Conservation (phyloP, 2,329 filamentous ascomycete species). For the Paecilomyces sp. region DNA sequence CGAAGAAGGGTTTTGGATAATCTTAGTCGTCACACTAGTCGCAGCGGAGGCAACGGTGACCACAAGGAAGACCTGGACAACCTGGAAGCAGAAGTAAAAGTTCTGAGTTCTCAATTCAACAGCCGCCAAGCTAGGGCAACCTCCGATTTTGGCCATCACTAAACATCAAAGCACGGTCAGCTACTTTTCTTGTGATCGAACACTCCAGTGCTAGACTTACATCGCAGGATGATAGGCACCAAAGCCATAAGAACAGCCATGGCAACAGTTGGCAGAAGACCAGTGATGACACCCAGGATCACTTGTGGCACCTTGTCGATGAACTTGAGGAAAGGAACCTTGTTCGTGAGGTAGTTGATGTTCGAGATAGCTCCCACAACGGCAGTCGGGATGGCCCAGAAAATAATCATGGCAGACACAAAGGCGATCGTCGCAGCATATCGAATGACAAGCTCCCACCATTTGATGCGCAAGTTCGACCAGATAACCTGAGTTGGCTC, state of each 20-base stretch:
- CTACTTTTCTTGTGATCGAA: neutral
- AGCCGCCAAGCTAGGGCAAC: slow-evolving; percentile 69
- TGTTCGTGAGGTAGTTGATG: slow-evolving; percentile 59
- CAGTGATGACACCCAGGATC: slow-evolving; percentile 78
- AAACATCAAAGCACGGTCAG: slow-evolving; percentile 3
- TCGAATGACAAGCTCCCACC: slow-evolving; percentile 77
- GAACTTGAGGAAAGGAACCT: slow-evolving; percentile 64
- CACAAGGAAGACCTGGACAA: slow-evolving; percentile 87
- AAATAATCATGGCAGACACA: slow-evolving; percentile 71
- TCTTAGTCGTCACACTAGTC: slow-evolving; percentile 57
- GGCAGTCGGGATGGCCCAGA: slow-evolving; percentile 74
- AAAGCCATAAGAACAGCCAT: slow-evolving; percentile 80
- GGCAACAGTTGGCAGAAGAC: slow-evolving; percentile 71
- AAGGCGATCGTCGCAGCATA: slow-evolving; percentile 63
- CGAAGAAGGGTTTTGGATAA: slow-evolving; percentile 55
- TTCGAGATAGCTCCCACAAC: slow-evolving; percentile 83
- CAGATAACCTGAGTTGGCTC: slow-evolving; percentile 78
- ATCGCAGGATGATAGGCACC: slow-evolving; percentile 72
- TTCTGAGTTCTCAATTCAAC: slow-evolving; percentile 88
- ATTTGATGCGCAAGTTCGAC: slow-evolving; percentile 72
- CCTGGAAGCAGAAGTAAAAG: slow-evolving; percentile 65
- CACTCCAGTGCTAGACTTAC: slow-evolving; percentile 37
- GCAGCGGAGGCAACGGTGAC: slow-evolving; percentile 77
- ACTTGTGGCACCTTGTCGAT: slow-evolving; percentile 60
- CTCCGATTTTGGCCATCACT: slow-evolving; percentile 72